Evolutionary conservation across 495 filamentous ascomycete genomes (phyloP), one percentile per base, ranked within the genome.

Genomic region (Penicillium arizonense): DNA sequence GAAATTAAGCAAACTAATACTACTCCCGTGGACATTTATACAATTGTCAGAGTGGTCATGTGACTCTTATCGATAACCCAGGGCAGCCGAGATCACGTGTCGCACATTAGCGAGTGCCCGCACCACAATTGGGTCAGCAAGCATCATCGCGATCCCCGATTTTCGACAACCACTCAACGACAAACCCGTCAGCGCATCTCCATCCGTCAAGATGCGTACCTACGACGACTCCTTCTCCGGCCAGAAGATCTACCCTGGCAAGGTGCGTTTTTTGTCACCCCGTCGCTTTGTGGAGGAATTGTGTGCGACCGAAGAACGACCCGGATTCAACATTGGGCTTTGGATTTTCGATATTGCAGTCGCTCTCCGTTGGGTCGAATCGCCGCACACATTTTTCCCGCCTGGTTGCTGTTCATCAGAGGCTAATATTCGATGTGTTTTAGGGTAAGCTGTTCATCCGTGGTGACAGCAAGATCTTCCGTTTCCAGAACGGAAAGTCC

Each of bases 391-490:
- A n/a, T 40, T 46, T 50, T n/a, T 4, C 34, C 18, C 20, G 38
- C 47, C 49, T 50, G n/a, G 12, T 36, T 37, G 44, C 21, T 28
- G 18, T 36, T 37, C 4, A 42, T 50, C 44, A 35, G 53, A 44
- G 43, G 59, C 69, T 74, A 67, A 70, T 61, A 13, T 54, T 52
- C 32, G 47, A 47, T 65, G 61, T 56, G 32, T 57, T 68, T 59
- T 55, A 97, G 92, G 92, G 92, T 80, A 97, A 97, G 82, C 87
- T 99, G 78, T 99, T 90, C 81, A 80, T 99, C 82, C 90, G 94
- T 79, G 91, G 91, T 70, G 94, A 99, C 84, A 96, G 90, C 91
- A 99, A 97, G 84, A 86, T 97, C 84, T 99, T 99, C 86, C 91
- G 94, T 69, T 99, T 99, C 88, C 90, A 95, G 78, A 97, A 95